phyloP scores from a whole-genome alignment of 139 green algal genomes.

The Chlamydomonas sphaeroides region DNA sequence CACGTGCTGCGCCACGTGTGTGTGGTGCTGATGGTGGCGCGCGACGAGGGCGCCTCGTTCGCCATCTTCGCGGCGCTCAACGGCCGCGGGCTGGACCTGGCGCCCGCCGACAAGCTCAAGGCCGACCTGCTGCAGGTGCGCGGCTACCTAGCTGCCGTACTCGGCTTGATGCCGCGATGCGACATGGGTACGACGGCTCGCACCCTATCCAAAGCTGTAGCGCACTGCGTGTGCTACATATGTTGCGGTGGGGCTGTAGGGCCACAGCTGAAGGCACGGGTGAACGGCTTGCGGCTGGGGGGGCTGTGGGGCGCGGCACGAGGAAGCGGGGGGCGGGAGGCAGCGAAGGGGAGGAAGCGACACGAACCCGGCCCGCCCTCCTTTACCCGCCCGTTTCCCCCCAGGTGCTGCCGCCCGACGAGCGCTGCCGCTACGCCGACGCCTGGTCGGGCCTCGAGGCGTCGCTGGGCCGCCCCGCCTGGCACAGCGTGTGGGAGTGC shows the following conservation, averaged over 20 bases:
- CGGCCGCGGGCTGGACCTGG: slow-evolving; percentile 64
- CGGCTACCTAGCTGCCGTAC: too few species aligned
- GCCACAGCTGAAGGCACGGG: too few species aligned
- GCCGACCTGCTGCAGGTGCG: slow-evolving; percentile 62
- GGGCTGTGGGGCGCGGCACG: too few species aligned
- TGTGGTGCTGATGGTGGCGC: slow-evolving; percentile 66
- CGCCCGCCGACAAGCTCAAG: slow-evolving; percentile 69
- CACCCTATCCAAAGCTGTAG: background rate
- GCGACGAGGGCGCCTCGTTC: slow-evolving; percentile 64
- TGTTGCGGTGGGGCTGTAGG: too few species aligned
- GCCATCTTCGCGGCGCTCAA: slow-evolving; percentile 70
- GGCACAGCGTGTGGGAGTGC: slow-evolving; percentile 61
- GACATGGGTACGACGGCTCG: too few species aligned
- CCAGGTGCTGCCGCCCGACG: slow-evolving; percentile 34
- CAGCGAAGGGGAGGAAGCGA: too few species aligned
- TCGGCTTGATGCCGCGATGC: too few species aligned
- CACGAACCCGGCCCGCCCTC: too few species aligned
- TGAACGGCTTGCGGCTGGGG: too few species aligned
- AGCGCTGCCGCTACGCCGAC: slow-evolving; percentile 33
- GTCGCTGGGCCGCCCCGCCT: slow-evolving; percentile 53
- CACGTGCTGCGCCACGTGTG: slow-evolving; percentile 60
- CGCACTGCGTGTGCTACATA: too few species aligned
- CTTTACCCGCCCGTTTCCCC: too few species aligned
- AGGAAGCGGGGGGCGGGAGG: too few species aligned
- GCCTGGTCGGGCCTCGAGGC: slow-evolving; percentile 59